Percentiles rank a stretch among this genome's conserved stretches.
Conservation (phyloP, 768 basidiomycete species). For the Rhizopogon vesiculosus region DNA sequence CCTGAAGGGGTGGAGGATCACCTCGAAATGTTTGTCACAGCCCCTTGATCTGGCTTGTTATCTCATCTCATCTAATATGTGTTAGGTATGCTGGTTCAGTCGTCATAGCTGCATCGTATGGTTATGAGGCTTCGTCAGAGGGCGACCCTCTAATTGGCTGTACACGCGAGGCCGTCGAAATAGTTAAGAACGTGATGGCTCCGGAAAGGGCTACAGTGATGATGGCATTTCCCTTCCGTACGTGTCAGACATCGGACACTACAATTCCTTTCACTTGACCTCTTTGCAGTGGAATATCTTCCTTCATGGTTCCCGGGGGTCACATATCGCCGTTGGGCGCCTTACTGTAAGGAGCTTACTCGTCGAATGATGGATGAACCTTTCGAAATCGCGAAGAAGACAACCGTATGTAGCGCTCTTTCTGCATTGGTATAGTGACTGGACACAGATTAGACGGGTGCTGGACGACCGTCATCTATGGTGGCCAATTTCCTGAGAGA, state of each 20-base stretch:
- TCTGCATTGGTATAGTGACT: neutral
- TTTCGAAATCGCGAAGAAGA: constrained; percentile 16
- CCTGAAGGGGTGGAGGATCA: constrained; percentile 1
- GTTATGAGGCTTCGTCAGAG: neutral
- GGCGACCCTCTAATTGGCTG: neutral
- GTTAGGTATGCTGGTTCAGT: constrained; percentile 19
- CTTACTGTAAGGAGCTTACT: neutral
- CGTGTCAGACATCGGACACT: neutral
- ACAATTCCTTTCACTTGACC: neutral
- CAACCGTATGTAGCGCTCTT: constrained; percentile 15
- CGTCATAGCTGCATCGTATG: constrained; percentile 9
- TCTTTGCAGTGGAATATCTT: constrained; percentile 2
- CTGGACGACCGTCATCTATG: neutral
- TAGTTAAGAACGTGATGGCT: neutral
- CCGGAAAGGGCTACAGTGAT: constrained; percentile 3
- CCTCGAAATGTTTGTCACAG: constrained; percentile 7
- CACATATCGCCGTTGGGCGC: neutral
- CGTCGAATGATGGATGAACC: constrained; percentile 13
- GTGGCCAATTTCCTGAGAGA: neutral
- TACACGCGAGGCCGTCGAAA: neutral
- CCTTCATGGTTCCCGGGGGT: constrained; percentile 9
- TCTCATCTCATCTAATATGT: neutral
- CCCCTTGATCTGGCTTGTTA: neutral
- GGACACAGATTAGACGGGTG: neutral
- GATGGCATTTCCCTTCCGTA: constrained; percentile 6